These are phyloP conservation scores for Pisolithus tinctorius DNA, from an alignment of 768 basidiomycete species.

Conservation along the genomic window DNA sequence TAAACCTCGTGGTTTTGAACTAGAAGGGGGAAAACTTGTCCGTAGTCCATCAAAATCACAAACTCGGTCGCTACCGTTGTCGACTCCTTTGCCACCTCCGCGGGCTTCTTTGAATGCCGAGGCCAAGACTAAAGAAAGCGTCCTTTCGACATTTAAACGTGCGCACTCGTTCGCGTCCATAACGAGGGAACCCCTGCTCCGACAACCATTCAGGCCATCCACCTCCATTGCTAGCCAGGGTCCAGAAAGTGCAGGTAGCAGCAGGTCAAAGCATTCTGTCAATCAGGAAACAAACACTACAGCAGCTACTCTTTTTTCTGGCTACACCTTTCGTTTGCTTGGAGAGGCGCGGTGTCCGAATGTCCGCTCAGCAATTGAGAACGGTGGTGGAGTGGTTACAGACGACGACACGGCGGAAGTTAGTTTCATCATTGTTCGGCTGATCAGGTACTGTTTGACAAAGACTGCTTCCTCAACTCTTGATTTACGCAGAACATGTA, in stretches of 20 bases:
- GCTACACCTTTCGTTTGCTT: conserved; percentile 49
- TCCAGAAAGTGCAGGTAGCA: conserved; percentile 13
- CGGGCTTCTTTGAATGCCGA: conserved; percentile 1
- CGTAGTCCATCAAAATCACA: conserved; percentile 52
- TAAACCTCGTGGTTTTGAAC: conserved; percentile 58
- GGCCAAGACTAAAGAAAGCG: conserved; percentile 23
- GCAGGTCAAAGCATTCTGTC: conserved; percentile 1
- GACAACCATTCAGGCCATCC: conserved; percentile 43
- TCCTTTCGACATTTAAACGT: conserved; percentile 57
- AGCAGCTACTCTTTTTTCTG: conserved; percentile 39
- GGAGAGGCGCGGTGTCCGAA: conserved; percentile 58
- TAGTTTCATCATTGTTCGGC: conserved; percentile 62
- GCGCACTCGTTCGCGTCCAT: conserved; percentile 56
- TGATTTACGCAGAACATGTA: conserved; percentile 16
- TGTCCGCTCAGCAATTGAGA: conserved; percentile 56
- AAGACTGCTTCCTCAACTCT: conserved; percentile 6
- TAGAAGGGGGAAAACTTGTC: conserved; percentile 50
- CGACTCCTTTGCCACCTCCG: conserved; percentile 12
- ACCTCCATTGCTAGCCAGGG: conserved; percentile 18
- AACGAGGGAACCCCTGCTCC: conserved; percentile 19
- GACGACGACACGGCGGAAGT: conserved; percentile 42
- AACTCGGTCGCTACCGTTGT: conserved; percentile 13
- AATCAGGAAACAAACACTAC: conserved; percentile 1
- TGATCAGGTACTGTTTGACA: conserved; percentile 54
- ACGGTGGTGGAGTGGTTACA: conserved; percentile 46